phyloP scores from a whole-genome alignment of 2,329 filamentous ascomycete genomes.

The Trichophyton benhamiae region DNA sequence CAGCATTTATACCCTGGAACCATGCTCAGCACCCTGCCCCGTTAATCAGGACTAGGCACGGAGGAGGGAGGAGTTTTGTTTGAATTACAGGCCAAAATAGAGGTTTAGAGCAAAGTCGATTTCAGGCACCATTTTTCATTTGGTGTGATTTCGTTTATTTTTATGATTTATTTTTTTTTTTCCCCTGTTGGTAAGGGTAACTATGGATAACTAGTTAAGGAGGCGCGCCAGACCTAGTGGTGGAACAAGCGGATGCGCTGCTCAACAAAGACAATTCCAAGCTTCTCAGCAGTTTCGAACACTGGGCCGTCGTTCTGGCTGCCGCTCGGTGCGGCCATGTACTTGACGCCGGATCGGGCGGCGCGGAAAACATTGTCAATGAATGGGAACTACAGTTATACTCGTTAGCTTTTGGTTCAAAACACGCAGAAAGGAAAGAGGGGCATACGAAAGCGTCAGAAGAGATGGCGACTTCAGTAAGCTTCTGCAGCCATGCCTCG shows the following conservation, averaged over 20 bases:
- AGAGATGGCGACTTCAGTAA: slow-evolving; percentile 64
- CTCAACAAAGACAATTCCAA: slow-evolving; percentile 89
- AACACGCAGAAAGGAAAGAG: background rate
- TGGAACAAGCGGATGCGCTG: slow-evolving; percentile 91
- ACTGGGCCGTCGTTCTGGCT: slow-evolving; percentile 42
- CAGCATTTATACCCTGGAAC: background rate
- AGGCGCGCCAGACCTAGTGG: slow-evolving; percentile 47
- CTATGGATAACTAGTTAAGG: no score
- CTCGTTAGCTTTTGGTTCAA: background rate
- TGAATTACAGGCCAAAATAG: background rate
- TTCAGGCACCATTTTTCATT: no score
- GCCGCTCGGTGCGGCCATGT: slow-evolving; percentile 83
- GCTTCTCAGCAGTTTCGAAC: slow-evolving; percentile 76
- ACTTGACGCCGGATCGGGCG: slow-evolving; percentile 79
- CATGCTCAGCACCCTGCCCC: background rate
- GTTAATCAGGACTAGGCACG: background rate
- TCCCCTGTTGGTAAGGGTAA: no score
- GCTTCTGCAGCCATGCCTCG: slow-evolving; percentile 69
- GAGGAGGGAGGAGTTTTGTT: background rate
- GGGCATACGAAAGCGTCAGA: slow-evolving; percentile 84
- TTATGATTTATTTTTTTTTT: no score
- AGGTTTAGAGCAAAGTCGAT: background rate
- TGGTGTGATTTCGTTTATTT: no score
- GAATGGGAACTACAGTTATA: slow-evolving; percentile 69
- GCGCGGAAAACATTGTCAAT: slow-evolving; percentile 95